These are phyloP conservation scores for Cyclotella sp. DNA, from an alignment of 108 stramenopile species.

Conservation along the genomic window DNA sequence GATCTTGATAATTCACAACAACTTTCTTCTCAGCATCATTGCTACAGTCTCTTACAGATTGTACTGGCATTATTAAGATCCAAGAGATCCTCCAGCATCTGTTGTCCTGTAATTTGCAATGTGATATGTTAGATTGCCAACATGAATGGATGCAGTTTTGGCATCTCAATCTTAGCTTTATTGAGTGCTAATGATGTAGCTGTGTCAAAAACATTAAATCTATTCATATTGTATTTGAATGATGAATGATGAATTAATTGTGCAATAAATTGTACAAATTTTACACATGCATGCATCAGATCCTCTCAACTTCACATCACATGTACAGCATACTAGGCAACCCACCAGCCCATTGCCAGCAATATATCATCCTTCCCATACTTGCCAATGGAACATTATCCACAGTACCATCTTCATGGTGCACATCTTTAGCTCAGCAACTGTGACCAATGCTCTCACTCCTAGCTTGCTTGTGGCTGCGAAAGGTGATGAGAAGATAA, in stretches of 20 bases:
- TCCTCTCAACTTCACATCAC: background rate
- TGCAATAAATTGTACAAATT: background rate
- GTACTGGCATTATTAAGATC: conserved; percentile 40
- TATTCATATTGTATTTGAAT: background rate
- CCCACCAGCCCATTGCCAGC: conserved; percentile 58
- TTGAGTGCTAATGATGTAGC: conserved; percentile 48
- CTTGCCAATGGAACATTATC: conserved; percentile 55
- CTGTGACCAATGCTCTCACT: conserved; percentile 8
- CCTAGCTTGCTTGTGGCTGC: conserved; percentile 1
- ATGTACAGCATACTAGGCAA: background rate
- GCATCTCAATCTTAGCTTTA: conserved; percentile 26
- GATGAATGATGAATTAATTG: background rate
- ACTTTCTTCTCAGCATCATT: conserved; percentile 34
- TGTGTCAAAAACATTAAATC: conserved; percentile 59
- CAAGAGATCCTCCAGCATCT: conserved; percentile 56
- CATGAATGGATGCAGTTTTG: conserved; percentile 30
- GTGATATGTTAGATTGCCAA: conserved; percentile 29
- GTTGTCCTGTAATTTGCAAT: conserved; percentile 66
- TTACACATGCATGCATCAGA: background rate
- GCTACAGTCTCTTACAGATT: conserved; percentile 24
- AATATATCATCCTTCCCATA: conserved; percentile 55
- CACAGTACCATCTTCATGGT: conserved; percentile 5
- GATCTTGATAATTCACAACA: conserved; percentile 66
- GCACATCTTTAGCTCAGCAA: background rate
- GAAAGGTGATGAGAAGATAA: background rate